These are phyloP conservation scores for Pseudoturritis turrita DNA, from an alignment of 345 rosid genomes.

Conservation along the genomic window DNA sequence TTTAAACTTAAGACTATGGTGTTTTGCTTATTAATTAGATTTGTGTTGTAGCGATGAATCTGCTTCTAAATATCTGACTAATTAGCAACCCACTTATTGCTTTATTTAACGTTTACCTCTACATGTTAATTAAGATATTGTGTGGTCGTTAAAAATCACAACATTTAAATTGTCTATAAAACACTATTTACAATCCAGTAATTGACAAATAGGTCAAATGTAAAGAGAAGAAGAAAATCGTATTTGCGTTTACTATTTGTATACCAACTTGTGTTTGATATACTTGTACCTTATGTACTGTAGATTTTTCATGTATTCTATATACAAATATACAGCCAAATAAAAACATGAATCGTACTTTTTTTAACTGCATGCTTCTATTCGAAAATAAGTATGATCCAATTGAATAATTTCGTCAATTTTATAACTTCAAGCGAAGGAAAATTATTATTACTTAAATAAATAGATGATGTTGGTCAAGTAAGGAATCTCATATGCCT, in stretches of 20 bases:
- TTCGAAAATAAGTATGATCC: not conserved
- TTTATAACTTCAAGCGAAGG: no score
- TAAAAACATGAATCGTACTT: not conserved
- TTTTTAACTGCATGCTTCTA: not conserved
- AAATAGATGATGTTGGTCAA: not conserved
- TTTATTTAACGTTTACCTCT: not conserved
- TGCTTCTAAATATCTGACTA: not conserved
- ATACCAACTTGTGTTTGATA: not conserved
- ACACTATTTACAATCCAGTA: not conserved
- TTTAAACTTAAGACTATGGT: not conserved
- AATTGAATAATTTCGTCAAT: not conserved
- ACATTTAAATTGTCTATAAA: not conserved
- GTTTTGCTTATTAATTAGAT: not conserved
- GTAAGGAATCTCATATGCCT: slow-evolving; percentile 14
- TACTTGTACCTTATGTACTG: slow-evolving; percentile 5
- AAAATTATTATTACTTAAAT: not conserved
- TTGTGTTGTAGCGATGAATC: not conserved
- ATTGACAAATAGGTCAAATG: not conserved
- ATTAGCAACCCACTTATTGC: no score
- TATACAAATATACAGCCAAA: not conserved
- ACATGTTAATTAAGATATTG: not conserved
- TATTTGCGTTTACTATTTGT: not conserved
- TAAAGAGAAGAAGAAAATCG: not conserved
- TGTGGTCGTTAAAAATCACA: not conserved
- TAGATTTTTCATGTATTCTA: not conserved